Evolutionary conservation across 139 green algal genomes (phyloP).

Genomic region (Picochlorum sp.): DNA sequence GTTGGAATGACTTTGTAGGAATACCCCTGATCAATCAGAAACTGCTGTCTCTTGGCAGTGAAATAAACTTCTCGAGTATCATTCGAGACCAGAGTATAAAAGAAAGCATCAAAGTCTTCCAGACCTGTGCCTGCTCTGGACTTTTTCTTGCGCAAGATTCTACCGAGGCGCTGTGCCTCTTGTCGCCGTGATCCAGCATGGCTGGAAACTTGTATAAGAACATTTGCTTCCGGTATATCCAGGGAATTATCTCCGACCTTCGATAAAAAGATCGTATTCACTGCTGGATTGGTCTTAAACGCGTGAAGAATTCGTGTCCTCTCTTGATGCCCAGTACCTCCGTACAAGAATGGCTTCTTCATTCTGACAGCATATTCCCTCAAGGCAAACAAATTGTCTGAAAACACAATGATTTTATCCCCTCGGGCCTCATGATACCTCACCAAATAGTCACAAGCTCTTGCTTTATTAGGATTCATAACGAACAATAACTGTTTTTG

Average conservation of each 20-base stretch:
- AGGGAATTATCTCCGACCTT: slow-evolving; percentile 99
- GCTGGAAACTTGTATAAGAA: slow-evolving; percentile 95
- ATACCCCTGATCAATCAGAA: slow-evolving; percentile 98
- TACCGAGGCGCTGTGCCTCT: slow-evolving; percentile 92
- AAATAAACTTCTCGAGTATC: slow-evolving; percentile 99
- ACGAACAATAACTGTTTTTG: slow-evolving; percentile 80
- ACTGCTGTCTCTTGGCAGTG: slow-evolving; percentile 94
- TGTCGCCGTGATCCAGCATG: slow-evolving; percentile 88
- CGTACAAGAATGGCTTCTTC: slow-evolving; percentile 90
- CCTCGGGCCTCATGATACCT: slow-evolving; percentile 79
- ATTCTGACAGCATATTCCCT: slow-evolving; percentile 81
- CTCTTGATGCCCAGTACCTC: slow-evolving; percentile 78
- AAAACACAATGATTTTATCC: slow-evolving; percentile 94
- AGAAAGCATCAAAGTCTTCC: slow-evolving; percentile 95
- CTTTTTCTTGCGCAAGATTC: slow-evolving; percentile 93
- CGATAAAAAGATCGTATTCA: slow-evolving; percentile 99
- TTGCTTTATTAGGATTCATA: slow-evolving; percentile 98
- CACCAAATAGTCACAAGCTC: slow-evolving; percentile 91
- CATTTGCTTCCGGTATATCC: slow-evolving; percentile 98
- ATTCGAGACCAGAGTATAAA: slow-evolving; percentile 97
- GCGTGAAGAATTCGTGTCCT: slow-evolving; percentile 83
- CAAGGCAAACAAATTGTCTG: slow-evolving; percentile 96
- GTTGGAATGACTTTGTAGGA: slow-evolving; percentile 92
- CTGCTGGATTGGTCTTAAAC: slow-evolving; percentile 84
- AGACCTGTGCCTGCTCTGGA: slow-evolving; percentile 27